Evolutionary conservation across 2,329 filamentous ascomycete species (phyloP).

Genomic region (Trichoderma aggressivum): DNA sequence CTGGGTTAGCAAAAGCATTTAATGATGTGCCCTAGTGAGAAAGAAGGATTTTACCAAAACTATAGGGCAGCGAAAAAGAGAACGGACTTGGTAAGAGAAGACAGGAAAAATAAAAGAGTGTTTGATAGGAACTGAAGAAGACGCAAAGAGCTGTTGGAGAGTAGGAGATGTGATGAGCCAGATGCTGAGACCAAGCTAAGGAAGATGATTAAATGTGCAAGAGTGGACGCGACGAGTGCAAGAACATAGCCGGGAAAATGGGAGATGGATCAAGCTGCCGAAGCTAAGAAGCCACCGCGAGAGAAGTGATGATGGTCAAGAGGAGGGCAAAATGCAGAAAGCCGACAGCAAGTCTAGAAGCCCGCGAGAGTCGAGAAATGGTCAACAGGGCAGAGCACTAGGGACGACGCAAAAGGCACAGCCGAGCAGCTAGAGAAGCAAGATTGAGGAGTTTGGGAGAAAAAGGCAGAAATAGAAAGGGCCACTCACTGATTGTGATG

Average conservation of each 20-base stretch:
- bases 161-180: not conserved
- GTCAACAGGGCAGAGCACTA: not conserved
- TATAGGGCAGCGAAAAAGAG: not conserved
- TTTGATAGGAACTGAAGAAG: not conserved
- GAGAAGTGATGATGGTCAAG: not conserved
- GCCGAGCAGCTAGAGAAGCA: not conserved
- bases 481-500: not conserved
- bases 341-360: not conserved
- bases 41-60: not conserved
- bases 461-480: not conserved
- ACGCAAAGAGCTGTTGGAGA: not conserved
- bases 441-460: not conserved
- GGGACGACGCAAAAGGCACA: not conserved
- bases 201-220: not conserved
- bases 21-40: not conserved
- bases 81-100: not conserved
- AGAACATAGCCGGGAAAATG: not conserved
- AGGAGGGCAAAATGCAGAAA: not conserved
- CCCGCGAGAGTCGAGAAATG: not conserved
- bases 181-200: not conserved
- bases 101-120: not conserved
- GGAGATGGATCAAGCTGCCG: not conserved
- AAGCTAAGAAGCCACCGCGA: not conserved
- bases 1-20: not conserved
- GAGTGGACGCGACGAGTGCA: not conserved